Evolutionary conservation across 352 stramenopile species (phyloP).

Genomic region (Thraustochytrium striatum): DNA sequence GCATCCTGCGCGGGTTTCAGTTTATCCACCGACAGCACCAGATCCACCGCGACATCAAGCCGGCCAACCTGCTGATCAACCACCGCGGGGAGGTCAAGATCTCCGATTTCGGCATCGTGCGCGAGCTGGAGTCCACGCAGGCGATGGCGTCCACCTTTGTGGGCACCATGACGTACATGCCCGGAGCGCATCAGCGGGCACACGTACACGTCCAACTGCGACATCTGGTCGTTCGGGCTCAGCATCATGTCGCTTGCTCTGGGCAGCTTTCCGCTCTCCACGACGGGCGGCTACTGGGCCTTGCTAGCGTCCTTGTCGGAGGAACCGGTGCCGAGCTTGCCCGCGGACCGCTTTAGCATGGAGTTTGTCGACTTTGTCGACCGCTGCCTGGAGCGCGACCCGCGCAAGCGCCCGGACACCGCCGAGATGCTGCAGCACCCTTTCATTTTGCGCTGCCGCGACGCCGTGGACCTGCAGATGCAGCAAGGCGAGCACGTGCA

Average conservation of each 20-base stretch:
- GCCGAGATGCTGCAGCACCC: conserved; percentile 25
- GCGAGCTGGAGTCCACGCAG: conserved; percentile 42
- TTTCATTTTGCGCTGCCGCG: not conserved
- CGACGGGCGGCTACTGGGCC: conserved; percentile 39
- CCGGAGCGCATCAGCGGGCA: conserved; percentile 81
- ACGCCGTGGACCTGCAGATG: not conserved
- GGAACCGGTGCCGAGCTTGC: conserved; percentile 19
- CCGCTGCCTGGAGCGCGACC: conserved; percentile 10
- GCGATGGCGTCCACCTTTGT: conserved; percentile 80
- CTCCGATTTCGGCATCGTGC: conserved; percentile 58
- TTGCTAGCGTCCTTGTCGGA: conserved; percentile 24
- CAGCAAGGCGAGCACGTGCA: not conserved
- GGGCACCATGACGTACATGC: conserved; percentile 90
- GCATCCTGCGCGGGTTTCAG: conserved; percentile 74
- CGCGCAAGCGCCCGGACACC: not conserved
- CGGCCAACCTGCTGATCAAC: conserved; percentile 83
- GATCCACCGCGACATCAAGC: conserved; percentile 91
- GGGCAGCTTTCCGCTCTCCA: conserved; percentile 64
- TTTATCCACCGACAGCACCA: conserved; percentile 82
- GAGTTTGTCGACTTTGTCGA: conserved; percentile 29
- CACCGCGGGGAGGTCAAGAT: conserved; percentile 79
- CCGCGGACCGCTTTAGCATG: conserved; percentile 16
- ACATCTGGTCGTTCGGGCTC: conserved; percentile 54
- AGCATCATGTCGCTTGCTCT: conserved; percentile 74
- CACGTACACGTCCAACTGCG: conserved; percentile 64